Evolutionary conservation across 768 basidiomycete species (phyloP), one percentile per base, ranked within the genome.

Genomic region (Termitomyces eurrhizus): DNA sequence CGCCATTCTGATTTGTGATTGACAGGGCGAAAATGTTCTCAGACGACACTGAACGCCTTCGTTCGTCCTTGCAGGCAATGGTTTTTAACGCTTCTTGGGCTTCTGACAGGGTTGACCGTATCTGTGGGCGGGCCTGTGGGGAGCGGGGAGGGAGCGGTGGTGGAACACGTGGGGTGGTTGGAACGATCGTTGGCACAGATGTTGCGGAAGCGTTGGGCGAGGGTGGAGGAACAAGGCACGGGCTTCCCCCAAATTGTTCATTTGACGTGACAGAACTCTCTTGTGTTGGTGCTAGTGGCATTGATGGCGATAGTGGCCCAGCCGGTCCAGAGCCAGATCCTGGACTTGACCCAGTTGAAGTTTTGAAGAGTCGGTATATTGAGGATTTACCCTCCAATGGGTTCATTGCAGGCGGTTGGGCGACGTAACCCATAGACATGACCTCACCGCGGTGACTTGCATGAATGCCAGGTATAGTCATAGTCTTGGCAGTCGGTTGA

Each of bases 381-480:
- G 83, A 81, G 26, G 74, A 64, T 67, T 77, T 76, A 54, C 70
- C 72, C 24, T 81, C 78, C 11, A 75, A 62, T 8, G 70, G 49
- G 9, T 72, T 65, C 26, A 70, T 64, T 12, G 73, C 62, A 0
- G 74, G 68, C 16, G 75, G 67, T 48, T 75, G 78, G 12, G 88
- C 84, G 58, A 84, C 83, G 66, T 90, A 87, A 12, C 92, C 92
- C 80, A 94, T 80, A 4, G 91, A 88, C 86, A 91, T 90, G 46
- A 93, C 83, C 62, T 93, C 90, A 9, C 89, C 89, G n/a, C 84
- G 84, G 67, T 93, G 88, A 65, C 86, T 90, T 3, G 85, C 90
- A 67, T 93, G 92, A 61, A 94, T 94, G 2, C 90, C 90, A 9
- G 92, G 92, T 63, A 94, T 93, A 14, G 84, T 86, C 92, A 94